phyloP scores from a whole-genome alignment of 768 basidiomycete species.

The Gloeostereum incarnatum region DNA sequence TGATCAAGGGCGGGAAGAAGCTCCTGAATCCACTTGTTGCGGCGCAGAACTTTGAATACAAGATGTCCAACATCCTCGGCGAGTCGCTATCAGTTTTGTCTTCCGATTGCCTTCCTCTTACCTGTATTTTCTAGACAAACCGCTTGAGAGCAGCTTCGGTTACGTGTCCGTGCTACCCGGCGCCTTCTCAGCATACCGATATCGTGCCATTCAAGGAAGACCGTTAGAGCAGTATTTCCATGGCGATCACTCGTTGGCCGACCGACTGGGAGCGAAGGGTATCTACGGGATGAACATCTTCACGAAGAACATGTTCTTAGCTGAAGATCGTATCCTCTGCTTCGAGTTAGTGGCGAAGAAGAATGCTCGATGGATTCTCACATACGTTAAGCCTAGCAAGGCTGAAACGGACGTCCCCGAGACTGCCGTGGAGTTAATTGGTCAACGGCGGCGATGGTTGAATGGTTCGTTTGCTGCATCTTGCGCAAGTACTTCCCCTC shows the following conservation, averaged over 20 bases:
- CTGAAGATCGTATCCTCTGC: slow-evolving; percentile 49
- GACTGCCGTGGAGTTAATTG: slow-evolving; percentile 54
- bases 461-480: slow-evolving; percentile 63
- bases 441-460: slow-evolving; percentile 51
- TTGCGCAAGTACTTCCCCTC: slow-evolving; percentile 13
- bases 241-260: slow-evolving; percentile 41
- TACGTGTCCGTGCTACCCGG: slow-evolving; percentile 53
- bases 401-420: slow-evolving; percentile 68
- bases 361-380: slow-evolving; percentile 42
- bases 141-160: slow-evolving; percentile 52
- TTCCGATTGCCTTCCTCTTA: slow-evolving; percentile 5
- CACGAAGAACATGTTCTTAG: slow-evolving; percentile 46
- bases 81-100: slow-evolving; percentile 22
- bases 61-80: slow-evolving; percentile 96
- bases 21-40: slow-evolving; percentile 88
- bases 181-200: slow-evolving; percentile 53
- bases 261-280: slow-evolving; percentile 48
- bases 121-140: slow-evolving; percentile 57
- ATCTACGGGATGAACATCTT: slow-evolving; percentile 57
- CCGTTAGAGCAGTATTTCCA: slow-evolving; percentile 27
- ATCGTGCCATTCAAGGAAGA: slow-evolving; percentile 1
- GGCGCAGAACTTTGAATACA: slow-evolving; percentile 97
- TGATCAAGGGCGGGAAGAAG: slow-evolving; percentile 90
- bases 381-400: slow-evolving; percentile 57
- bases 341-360: slow-evolving; percentile 61